These are phyloP conservation scores for Penicillium decumbens DNA, from an alignment of 2,329 filamentous ascomycete species.

Conservation along the genomic window DNA sequence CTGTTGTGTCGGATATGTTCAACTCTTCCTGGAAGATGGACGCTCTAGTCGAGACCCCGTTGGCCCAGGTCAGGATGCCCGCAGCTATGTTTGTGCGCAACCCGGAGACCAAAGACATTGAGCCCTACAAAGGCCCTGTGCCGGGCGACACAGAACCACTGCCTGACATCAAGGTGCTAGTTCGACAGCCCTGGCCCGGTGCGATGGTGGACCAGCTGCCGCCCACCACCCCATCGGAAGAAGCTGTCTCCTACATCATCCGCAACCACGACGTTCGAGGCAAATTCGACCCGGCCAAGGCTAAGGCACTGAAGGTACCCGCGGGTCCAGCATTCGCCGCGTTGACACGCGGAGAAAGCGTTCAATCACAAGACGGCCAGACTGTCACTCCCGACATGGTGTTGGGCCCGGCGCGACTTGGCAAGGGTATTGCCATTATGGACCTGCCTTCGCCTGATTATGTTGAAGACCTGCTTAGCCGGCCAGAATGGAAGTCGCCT, in stretches of 20 bases:
- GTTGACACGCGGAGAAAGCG: constrained; percentile 60
- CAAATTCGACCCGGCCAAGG: constrained; percentile 67
- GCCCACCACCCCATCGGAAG: constrained; percentile 58
- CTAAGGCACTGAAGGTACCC: constrained; percentile 60
- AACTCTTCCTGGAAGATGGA: constrained; percentile 71
- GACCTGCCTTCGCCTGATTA: constrained; percentile 71
- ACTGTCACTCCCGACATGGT: constrained; percentile 84
- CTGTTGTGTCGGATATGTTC: constrained; percentile 72
- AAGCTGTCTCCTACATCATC: constrained; percentile 81
- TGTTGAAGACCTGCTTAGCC: constrained; percentile 62
- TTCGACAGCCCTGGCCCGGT: constrained; percentile 74
- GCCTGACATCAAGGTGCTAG: constrained; percentile 65
- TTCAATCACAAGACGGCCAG: constrained; percentile 60
- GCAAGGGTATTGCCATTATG: constrained; percentile 71
- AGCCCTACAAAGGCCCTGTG: constrained; percentile 64
- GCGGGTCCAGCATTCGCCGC: constrained; percentile 55
- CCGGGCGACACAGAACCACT: constrained; percentile 50
- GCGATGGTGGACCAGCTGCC: constrained; percentile 63
- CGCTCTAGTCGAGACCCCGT: constrained; percentile 60
- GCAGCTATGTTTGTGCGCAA: constrained; percentile 67
- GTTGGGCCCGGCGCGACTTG: constrained; percentile 61
- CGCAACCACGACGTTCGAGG: constrained; percentile 71
- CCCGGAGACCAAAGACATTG: constrained; percentile 57
- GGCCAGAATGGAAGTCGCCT: constrained; percentile 66
- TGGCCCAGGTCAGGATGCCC: constrained; percentile 63